Base-by-base conservation (phyloP, 192 early-diverging fungal genomes). In the Dimargaris cristalligena region DNA sequence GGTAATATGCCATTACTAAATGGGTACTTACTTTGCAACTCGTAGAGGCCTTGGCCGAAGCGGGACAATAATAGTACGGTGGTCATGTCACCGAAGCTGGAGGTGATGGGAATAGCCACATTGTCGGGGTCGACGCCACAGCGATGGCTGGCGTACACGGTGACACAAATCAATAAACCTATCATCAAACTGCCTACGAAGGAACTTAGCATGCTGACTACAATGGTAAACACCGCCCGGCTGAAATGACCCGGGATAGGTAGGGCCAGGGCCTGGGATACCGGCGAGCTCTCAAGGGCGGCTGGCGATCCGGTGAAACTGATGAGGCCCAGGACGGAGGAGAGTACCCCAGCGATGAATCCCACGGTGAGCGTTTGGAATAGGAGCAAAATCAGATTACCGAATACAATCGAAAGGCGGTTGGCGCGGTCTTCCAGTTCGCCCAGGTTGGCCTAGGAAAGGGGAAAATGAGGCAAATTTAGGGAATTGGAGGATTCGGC, bases 351-450 rank as follows among this genome's bases (percentile, higher is more conserved):
- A 29, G 87, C 86, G 30, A 83, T 64, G 0, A 79, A 74, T 23
- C 86, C 85, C 0, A 87, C 84, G 16, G 81, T 64, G 34, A 82
- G 65, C 4, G 81, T 69, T 63, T 92, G 90, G 18, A 90, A 67
- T 44, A 89, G 80, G 22, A 91, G 64, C 0, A 92, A 71, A 6
- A 78, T 78, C 38, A 89, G 62, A 58, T 93, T 91, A 13, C 88
- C 86, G 48, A 72, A 69, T 28, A 90, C 71, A 14, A 87, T 68
- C 14, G 69, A 60, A 54, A 78, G 71, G 0, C 82, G 66, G 2
- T 75, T 74, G 0, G 64, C 44, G 14, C 60, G 66, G 57, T 59
- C 60, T 58, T 83, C 80, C n/a, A 89, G 70, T 20, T 74, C 65
- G 14, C 87, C 87, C 65, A 84, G 60, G 60, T 87, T 86, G 2